Conservation (phyloP, 1,284 basidiomycete genomes). For the Tilletiaria anomala region DNA sequence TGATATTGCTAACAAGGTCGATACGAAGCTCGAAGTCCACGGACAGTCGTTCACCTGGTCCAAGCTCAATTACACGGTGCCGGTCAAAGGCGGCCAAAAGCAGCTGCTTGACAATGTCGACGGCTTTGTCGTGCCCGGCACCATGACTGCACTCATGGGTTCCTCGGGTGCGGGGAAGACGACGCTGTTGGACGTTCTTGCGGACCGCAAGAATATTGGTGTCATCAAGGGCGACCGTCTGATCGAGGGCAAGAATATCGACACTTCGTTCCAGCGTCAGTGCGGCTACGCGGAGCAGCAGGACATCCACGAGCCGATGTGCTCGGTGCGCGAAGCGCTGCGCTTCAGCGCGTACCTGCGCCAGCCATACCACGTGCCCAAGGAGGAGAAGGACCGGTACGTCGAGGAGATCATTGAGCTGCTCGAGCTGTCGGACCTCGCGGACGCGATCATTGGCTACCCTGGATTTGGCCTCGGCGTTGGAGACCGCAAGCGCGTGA, state of each 20-base stretch:
- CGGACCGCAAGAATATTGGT: slow-evolving; percentile 62
- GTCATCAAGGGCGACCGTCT: slow-evolving; percentile 64
- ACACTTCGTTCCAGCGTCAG: slow-evolving; percentile 56
- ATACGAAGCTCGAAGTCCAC: slow-evolving; percentile 8
- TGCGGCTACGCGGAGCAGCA: slow-evolving; percentile 59
- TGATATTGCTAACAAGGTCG: background rate
- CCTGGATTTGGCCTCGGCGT: slow-evolving; percentile 46
- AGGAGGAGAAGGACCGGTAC: slow-evolving; percentile 62
- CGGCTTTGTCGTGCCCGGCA: slow-evolving; percentile 65
- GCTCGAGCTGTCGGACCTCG: slow-evolving; percentile 58
- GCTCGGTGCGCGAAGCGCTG: slow-evolving; percentile 69
- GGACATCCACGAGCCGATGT: slow-evolving; percentile 67
- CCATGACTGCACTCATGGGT: slow-evolving; percentile 57
- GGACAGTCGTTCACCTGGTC: slow-evolving; percentile 42
- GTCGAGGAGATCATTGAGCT: slow-evolving; percentile 64
- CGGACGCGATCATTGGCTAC: slow-evolving; percentile 54
- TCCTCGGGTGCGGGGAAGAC: slow-evolving; percentile 56
- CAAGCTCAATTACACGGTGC: slow-evolving; percentile 41
- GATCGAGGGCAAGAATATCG: slow-evolving; percentile 59
- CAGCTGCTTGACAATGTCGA: slow-evolving; percentile 61
- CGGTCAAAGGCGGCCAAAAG: slow-evolving; percentile 48
- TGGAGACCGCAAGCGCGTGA: slow-evolving; percentile 57
- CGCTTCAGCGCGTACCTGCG: slow-evolving; percentile 67
- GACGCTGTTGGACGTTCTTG: slow-evolving; percentile 61
- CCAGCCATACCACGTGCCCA: slow-evolving; percentile 55